These are phyloP conservation scores for Pholiota microspora DNA, from an alignment of 768 basidiomycete genomes.

Conservation along the genomic window DNA sequence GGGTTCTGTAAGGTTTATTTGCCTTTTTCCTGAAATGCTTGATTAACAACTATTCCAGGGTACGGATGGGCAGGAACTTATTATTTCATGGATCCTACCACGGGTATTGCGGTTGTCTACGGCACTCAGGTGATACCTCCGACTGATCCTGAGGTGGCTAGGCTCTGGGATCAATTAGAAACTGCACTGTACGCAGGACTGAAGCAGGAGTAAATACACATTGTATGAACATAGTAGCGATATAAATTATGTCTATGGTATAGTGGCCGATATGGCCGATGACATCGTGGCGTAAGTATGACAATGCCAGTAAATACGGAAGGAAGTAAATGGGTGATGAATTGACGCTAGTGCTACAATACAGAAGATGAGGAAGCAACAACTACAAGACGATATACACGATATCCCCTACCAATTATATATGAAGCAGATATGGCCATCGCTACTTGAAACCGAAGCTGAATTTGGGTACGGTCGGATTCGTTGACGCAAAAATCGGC, in stretches of 20 bases:
- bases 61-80: constrained; percentile 35
- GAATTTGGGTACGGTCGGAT: constrained; percentile 3
- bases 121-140: constrained; percentile 31
- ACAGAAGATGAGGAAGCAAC: neutral
- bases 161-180: constrained; percentile 24
- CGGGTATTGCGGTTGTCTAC: constrained; percentile 32
- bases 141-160: constrained; percentile 20
- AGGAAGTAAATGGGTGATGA: no score
- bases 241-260: no score
- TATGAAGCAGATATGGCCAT: neutral
- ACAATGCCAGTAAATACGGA: no score
- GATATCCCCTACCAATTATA: neutral
- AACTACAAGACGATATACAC: neutral
- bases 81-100: constrained; percentile 31
- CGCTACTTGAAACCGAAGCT: constrained; percentile 6
- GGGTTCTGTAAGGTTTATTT: constrained; percentile 22
- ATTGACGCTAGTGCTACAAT: constrained; percentile 2
- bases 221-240: no score
- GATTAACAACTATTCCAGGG: constrained; percentile 19
- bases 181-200: constrained; percentile 24
- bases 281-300: no score
- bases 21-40: neutral
- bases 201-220: neutral
- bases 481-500: neutral
- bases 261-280: no score